Conservation (phyloP, 306 rosid species). For the Argentina anserina region DNA sequence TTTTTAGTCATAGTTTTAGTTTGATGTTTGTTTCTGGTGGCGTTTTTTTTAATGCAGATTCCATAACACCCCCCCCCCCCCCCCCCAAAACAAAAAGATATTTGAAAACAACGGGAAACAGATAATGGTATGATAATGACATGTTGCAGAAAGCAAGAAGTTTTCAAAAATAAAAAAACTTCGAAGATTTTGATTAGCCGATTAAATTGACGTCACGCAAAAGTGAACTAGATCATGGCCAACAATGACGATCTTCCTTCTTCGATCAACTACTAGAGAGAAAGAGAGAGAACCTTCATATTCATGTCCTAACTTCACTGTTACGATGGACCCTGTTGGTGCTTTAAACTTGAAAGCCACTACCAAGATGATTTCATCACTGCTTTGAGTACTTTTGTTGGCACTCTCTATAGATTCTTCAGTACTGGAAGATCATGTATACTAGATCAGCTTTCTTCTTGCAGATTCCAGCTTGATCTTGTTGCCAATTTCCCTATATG, state of each 20-base stretch:
- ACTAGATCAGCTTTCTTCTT: constrained; percentile 14
- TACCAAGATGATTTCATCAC: background rate
- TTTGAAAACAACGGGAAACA: constrained; percentile 8
- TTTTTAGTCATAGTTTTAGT: background rate
- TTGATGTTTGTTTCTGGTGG: background rate
- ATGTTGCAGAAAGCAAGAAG: background rate
- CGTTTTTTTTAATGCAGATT: background rate
- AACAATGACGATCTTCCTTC: constrained; percentile 21
- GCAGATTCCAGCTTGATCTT: constrained; percentile 8
- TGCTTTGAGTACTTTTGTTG: background rate
- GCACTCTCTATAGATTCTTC: background rate
- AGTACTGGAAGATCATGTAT: constrained; percentile 32
- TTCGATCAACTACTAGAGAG: background rate
- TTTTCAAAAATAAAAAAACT: background rate
- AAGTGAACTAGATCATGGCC: constrained; percentile 25
- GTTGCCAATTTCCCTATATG: constrained; percentile 40
- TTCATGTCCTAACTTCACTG: constrained; percentile 46
- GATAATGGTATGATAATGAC: background rate
- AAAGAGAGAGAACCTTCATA: background rate
- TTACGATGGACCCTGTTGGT: constrained; percentile 17
- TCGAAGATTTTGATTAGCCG: background rate
- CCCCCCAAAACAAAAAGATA: background rate
- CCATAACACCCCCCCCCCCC: background rate
- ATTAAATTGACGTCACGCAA: constrained; percentile 20
- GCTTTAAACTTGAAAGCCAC: constrained; percentile 9